These are phyloP conservation scores for Oryza rufipogon DNA, from an alignment of 176 grass and related monocot species.

Conservation along the genomic window DNA sequence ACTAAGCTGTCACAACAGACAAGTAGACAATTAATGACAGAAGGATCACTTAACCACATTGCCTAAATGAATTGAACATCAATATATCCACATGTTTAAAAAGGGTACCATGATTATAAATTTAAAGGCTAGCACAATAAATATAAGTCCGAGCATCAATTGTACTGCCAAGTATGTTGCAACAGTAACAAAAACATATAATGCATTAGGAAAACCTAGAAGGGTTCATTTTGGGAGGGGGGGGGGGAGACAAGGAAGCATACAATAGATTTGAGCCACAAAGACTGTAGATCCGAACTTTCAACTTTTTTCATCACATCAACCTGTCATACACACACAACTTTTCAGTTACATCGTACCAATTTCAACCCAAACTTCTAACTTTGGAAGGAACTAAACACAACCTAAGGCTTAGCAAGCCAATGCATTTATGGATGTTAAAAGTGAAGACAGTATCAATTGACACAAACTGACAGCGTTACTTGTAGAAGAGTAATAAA, in stretches of 20 bases:
- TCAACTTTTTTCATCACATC: no score
- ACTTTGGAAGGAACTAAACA: no score
- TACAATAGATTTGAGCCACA: not conserved
- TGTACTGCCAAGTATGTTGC: not conserved
- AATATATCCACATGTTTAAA: not conserved
- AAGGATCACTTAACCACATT: not conserved
- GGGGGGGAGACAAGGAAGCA: no score
- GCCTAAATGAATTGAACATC: not conserved
- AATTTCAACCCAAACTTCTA: no score
- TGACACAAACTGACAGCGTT: not conserved
- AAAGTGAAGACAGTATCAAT: not conserved
- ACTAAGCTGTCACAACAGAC: not conserved
- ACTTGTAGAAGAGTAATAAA: not conserved
- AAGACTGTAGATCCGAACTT: no score
- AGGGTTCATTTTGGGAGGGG: not conserved
- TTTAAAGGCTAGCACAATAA: not conserved
- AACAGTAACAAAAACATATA: not conserved
- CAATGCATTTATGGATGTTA: not conserved
- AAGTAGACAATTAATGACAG: not conserved
- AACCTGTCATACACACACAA: no score
- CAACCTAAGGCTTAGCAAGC: not conserved
- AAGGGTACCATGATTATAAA: not conserved
- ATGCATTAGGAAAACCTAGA: not conserved
- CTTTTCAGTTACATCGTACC: no score
- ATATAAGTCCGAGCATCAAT: not conserved